Evolutionary conservation across 768 basidiomycete genomes (phyloP).

Genomic region (Tubosaeta brunneosetosa): DNA sequence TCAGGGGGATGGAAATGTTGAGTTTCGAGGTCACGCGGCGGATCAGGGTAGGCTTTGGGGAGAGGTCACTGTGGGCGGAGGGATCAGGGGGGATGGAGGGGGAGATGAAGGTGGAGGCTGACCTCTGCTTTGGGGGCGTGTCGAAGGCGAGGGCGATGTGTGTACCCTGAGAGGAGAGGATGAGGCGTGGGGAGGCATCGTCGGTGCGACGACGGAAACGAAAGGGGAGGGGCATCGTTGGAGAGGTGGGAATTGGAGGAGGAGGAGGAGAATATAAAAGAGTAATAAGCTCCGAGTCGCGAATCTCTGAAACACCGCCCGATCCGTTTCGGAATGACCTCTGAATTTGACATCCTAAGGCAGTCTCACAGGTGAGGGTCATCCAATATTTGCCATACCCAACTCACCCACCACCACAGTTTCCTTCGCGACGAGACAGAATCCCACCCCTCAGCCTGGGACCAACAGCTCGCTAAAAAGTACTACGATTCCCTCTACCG

Average conservation of each 20-base stretch:
- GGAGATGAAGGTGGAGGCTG: constrained; percentile 5
- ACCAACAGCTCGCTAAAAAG: constrained; percentile 81
- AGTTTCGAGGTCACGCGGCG: constrained; percentile 30
- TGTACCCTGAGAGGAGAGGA: neutral
- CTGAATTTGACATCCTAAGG: constrained; percentile 77
- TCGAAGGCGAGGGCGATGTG: constrained; percentile 1
- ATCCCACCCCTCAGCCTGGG: constrained; percentile 47
- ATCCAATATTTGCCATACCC: neutral
- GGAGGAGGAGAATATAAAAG: too few species aligned
- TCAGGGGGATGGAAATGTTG: constrained; percentile 18
- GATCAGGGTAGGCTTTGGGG: constrained; percentile 18
- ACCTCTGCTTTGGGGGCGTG: neutral
- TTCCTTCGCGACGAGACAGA: constrained; percentile 61
- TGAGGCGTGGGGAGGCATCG: constrained; percentile 9
- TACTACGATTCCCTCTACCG: constrained; percentile 87
- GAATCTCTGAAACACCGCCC: constrained; percentile 4
- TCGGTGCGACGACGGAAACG: constrained; percentile 27
- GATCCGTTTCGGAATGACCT: constrained; percentile 1
- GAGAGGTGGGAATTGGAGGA: neutral
- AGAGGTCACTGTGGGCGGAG: neutral
- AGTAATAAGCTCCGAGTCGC: too few species aligned
- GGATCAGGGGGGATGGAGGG: neutral
- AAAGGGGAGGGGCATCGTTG: constrained; percentile 11
- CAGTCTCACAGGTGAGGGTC: constrained; percentile 57
- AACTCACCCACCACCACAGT: constrained; percentile 33